These are phyloP conservation scores for Alternaria sp. DNA, from an alignment of 2,329 filamentous ascomycete species.

Conservation along the genomic window DNA sequence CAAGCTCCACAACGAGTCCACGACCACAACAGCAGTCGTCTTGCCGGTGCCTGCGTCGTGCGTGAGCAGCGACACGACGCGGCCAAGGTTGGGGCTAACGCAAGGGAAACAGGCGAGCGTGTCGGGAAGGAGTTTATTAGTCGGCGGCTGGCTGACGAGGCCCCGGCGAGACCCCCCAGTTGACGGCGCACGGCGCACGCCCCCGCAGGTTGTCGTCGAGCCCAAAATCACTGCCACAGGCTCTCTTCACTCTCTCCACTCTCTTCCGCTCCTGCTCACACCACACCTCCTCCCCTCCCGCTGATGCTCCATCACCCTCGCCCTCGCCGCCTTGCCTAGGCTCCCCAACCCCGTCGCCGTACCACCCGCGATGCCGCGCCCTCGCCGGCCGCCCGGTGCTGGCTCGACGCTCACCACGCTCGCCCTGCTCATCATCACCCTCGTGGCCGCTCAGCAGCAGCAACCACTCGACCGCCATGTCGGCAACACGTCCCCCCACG, in stretches of 20 bases:
- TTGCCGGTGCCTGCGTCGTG: slow-evolving; percentile 9
- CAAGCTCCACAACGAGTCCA: not conserved
- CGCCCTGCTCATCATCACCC: slow-evolving; percentile 48
- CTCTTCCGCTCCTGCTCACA: slow-evolving; percentile 21
- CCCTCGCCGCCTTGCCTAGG: slow-evolving; percentile 42
- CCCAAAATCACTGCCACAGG: slow-evolving; percentile 27
- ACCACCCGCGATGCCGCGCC: slow-evolving; percentile 48
- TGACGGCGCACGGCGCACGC: slow-evolving; percentile 29
- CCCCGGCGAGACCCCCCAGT: slow-evolving; percentile 26
- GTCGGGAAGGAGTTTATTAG: slow-evolving; percentile 22
- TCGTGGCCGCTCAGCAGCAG: slow-evolving; percentile 55
- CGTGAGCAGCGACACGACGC: slow-evolving; percentile 2
- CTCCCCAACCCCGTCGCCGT: slow-evolving; percentile 37
- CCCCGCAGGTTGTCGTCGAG: slow-evolving; percentile 38
- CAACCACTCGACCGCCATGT: slow-evolving; percentile 43
- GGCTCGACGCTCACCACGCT: slow-evolving; percentile 50
- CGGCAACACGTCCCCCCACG: slow-evolving; percentile 37
- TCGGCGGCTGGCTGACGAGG: slow-evolving; percentile 23
- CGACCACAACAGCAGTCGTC: not conserved
- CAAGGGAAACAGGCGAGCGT: slow-evolving; percentile 30
- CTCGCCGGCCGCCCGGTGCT: slow-evolving; percentile 53
- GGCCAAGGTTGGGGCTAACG: slow-evolving; percentile 20
- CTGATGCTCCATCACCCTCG: slow-evolving; percentile 47
- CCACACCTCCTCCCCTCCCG: slow-evolving; percentile 24
- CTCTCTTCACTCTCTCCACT: slow-evolving; percentile 9